A percentile compares a stretch with the other conserved stretches of the same genome.
Evolutionary conservation across 1,139 yeast species (phyloP).

Genomic region (Blastobotrys indianensis): DNA sequence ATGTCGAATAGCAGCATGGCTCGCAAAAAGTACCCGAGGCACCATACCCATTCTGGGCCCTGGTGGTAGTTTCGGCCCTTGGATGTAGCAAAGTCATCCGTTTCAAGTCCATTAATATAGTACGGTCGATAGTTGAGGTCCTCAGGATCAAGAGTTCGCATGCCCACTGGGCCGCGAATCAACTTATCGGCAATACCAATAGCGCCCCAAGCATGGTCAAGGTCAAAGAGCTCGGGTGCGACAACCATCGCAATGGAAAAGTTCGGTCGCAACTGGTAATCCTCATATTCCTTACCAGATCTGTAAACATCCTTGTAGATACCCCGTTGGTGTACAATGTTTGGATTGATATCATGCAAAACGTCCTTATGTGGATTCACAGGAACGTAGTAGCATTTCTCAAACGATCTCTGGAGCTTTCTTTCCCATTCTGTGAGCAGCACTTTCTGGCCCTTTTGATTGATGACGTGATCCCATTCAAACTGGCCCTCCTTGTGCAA

Average conservation of each 20-base stretch:
- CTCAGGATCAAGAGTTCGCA: constrained; percentile 86
- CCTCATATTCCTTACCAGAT: constrained; percentile 85
- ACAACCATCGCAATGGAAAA: constrained; percentile 88
- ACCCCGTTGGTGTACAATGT: constrained; percentile 79
- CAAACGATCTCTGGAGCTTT: constrained; percentile 66
- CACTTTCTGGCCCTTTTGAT: constrained; percentile 52
- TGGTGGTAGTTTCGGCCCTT: constrained; percentile 97
- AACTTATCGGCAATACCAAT: constrained; percentile 63
- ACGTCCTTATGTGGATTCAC: constrained; percentile 51
- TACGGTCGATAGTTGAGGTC: constrained; percentile 90
- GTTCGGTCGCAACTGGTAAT: constrained; percentile 88
- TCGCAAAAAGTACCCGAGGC: constrained; percentile 76
- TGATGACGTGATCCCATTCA: constrained; percentile 37
- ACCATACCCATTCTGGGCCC: constrained; percentile 99
- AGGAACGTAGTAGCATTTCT: constrained; percentile 73
- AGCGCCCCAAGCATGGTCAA: constrained; percentile 55
- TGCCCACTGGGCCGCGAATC: constrained; percentile 85
- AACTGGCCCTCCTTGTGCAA: constrained; percentile 52
- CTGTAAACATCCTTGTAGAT: constrained; percentile 81
- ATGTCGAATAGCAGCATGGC: constrained; percentile 58
- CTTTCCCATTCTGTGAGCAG: constrained; percentile 62
- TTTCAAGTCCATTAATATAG: constrained; percentile 75
- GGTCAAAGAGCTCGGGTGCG: constrained; percentile 84
- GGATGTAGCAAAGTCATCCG: constrained; percentile 82
- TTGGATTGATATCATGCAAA: constrained; percentile 54